A percentile compares a stretch with the other conserved stretches of the same genome.
These are phyloP conservation scores for Aspergillus niger DNA, from an alignment of 2,329 filamentous ascomycete species.

Conservation along the genomic window DNA sequence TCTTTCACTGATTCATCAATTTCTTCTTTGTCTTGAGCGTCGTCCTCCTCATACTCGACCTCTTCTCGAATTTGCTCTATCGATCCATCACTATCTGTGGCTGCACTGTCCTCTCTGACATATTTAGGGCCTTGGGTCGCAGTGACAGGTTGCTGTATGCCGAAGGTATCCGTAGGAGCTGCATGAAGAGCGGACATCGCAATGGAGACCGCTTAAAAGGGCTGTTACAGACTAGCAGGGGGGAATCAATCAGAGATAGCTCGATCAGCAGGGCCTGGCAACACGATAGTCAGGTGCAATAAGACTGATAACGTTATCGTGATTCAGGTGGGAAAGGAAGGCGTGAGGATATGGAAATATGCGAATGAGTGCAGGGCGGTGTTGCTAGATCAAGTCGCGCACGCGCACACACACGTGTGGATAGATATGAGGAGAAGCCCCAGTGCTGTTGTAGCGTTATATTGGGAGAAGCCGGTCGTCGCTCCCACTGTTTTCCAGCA, in stretches of 20 bases:
- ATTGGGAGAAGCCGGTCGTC: background rate
- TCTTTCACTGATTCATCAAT: constrained; percentile 63
- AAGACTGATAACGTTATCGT: background rate
- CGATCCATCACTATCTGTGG: constrained; percentile 21
- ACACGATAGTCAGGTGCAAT: background rate
- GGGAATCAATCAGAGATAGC: background rate
- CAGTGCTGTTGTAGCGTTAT: background rate
- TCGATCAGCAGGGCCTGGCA: background rate
- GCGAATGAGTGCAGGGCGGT: background rate
- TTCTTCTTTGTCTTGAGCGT: constrained; percentile 37
- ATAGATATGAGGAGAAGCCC: background rate
- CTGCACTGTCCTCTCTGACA: constrained; percentile 17
- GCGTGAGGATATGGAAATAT: background rate
- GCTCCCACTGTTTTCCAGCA: background rate
- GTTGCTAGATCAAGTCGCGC: background rate
- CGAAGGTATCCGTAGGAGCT: constrained; percentile 29
- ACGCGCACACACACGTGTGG: background rate
- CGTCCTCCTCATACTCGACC: constrained; percentile 32
- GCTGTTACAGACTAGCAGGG: background rate
- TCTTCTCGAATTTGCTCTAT: constrained; percentile 17
- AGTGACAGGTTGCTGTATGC: constrained; percentile 25
- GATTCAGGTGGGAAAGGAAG: background rate
- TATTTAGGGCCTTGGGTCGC: constrained; percentile 21
- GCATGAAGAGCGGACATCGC: constrained; percentile 31
- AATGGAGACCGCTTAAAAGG: background rate